phyloP scores from a whole-genome alignment of 2,329 filamentous ascomycete species.

The Colletotrichum godetiae region DNA sequence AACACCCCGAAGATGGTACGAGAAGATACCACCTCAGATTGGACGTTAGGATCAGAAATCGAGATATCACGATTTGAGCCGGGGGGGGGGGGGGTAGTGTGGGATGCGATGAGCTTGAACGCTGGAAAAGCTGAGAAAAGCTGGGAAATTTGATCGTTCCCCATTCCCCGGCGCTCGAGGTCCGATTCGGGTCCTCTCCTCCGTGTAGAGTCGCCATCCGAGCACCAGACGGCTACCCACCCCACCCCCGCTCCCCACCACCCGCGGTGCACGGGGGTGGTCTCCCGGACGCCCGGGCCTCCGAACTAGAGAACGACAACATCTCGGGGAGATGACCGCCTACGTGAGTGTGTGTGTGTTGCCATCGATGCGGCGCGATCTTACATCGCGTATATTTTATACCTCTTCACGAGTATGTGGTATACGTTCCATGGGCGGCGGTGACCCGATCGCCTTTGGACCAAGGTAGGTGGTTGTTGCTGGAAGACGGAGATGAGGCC shows the following conservation, averaged over 20 bases:
- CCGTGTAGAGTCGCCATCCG: conserved; percentile 28
- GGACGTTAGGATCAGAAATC: too few relatives aligned
- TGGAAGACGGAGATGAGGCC: background rate
- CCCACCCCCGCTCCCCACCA: too few relatives aligned
- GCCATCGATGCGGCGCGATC: background rate
- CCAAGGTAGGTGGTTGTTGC: background rate
- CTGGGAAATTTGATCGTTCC: too few relatives aligned
- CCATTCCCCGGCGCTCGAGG: background rate
- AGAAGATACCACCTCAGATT: too few relatives aligned
- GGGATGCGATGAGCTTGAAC: too few relatives aligned
- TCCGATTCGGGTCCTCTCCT: background rate
- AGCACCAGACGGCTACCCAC: background rate
- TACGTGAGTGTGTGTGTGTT: background rate
- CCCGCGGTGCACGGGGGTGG: background rate
- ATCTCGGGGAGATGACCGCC: background rate
- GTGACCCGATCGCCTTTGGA: background rate
- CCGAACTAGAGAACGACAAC: background rate
- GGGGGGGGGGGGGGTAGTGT: too few relatives aligned
- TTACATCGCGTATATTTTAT: background rate
- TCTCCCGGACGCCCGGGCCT: background rate
- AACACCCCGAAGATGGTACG: too few relatives aligned
- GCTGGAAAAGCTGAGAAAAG: too few relatives aligned
- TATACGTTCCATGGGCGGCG: background rate
- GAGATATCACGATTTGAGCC: too few relatives aligned
- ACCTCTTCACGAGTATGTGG: too few relatives aligned